Conservation (phyloP, 371 early-diverging fungal genomes). For the Rhizopus delemar region DNA sequence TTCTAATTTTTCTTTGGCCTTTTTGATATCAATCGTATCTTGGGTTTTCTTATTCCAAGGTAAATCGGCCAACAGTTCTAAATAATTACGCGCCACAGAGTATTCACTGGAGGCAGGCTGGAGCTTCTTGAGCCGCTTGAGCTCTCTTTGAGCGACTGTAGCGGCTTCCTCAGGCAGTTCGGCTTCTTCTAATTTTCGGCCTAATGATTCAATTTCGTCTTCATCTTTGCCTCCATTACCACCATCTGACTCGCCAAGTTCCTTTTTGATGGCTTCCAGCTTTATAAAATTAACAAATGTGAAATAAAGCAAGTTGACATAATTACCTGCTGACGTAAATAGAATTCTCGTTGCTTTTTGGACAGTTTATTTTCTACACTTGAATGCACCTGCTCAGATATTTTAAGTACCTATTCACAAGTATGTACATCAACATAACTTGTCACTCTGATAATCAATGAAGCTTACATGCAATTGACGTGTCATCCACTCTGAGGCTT, state of each 20-base stretch:
- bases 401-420: not conserved
- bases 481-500: constrained; percentile 68
- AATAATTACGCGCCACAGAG: constrained; percentile 75
- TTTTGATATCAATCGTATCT: constrained; percentile 68
- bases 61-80: constrained; percentile 76
- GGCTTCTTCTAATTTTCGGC: constrained; percentile 58
- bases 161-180: constrained; percentile 69
- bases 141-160: constrained; percentile 68
- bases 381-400: constrained; percentile 66
- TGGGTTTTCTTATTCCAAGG: constrained; percentile 74
- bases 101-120: constrained; percentile 79
- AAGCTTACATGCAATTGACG: constrained; percentile 72
- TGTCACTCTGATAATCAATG: not conserved
- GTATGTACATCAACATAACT: not conserved
- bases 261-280: constrained; percentile 79
- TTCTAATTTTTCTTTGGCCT: constrained; percentile 70
- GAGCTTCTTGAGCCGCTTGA: constrained; percentile 73
- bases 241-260: constrained; percentile 64
- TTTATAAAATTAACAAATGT: not conserved
- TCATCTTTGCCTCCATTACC: constrained; percentile 48
- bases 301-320: not conserved
- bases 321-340: constrained; percentile 78
- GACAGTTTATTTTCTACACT: constrained; percentile 78
- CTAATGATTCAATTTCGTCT: constrained; percentile 66
- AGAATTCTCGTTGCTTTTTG: constrained; percentile 81